Conservation (phyloP, 345 rosid genomes). For the Ceriops decandra region DNA sequence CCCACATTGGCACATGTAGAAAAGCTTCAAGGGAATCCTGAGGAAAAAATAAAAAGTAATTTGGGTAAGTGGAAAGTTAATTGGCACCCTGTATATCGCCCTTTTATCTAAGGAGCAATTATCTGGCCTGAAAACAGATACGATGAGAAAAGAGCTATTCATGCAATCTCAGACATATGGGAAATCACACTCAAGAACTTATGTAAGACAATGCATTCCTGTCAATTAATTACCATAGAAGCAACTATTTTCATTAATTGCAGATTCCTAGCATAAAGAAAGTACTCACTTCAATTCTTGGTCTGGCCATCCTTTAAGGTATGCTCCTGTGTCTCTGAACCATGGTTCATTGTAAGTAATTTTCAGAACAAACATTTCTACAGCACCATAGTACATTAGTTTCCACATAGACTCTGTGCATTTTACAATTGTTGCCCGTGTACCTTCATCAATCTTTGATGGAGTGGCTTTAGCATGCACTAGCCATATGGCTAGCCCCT, state of each 20-base stretch:
- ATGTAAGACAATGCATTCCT: background rate
- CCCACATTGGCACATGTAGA: constrained; percentile 94
- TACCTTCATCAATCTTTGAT: constrained; percentile 46
- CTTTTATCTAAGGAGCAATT: background rate
- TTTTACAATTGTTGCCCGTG: constrained; percentile 51
- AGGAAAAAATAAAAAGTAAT: constrained; percentile 13
- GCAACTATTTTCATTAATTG: background rate
- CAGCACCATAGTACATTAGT: constrained; percentile 59
- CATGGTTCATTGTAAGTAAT: constrained; percentile 62
- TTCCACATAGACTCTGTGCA: constrained; percentile 97
- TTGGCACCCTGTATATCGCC: background rate
- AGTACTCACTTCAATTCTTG: constrained; percentile 77
- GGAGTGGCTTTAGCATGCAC: constrained; percentile 37
- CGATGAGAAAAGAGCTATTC: background rate
- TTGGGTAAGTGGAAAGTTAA: background rate
- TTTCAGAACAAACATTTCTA: constrained; percentile 59
- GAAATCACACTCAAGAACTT: constrained; percentile 3
- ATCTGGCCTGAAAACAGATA: background rate
- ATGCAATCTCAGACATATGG: constrained; percentile 9
- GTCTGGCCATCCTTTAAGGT: constrained; percentile 79
- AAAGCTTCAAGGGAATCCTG: constrained; percentile 66
- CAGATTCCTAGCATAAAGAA: constrained; percentile 8
- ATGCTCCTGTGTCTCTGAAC: constrained; percentile 55
- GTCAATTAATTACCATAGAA: background rate
- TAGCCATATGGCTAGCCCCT: constrained; percentile 72